A percentile compares a stretch with the other conserved stretches of the same genome.
These are phyloP conservation scores for Xanthoparmelia taractica DNA, from an alignment of 495 filamentous ascomycete species.

Conservation along the genomic window DNA sequence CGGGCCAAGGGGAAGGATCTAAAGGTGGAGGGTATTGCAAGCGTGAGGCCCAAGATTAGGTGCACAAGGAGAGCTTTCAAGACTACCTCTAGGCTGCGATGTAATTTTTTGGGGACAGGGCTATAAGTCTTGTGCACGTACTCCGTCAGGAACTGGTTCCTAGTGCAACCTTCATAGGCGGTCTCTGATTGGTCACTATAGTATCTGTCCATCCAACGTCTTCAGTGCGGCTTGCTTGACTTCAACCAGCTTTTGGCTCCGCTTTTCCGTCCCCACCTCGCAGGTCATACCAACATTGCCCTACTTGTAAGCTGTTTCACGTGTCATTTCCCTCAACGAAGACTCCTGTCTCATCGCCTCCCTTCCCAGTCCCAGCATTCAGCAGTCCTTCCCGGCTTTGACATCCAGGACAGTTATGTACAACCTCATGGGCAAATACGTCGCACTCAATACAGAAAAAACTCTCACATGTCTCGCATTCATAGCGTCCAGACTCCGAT, in stretches of 20 bases:
- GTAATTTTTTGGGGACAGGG: background rate
- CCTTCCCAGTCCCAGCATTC: background rate
- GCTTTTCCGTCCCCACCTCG: background rate
- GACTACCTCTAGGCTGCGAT: background rate
- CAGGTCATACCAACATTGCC: background rate
- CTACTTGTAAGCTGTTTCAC: background rate
- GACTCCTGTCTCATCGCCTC: conserved; percentile 5
- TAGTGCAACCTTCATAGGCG: background rate
- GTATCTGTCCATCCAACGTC: background rate
- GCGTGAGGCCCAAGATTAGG: no score
- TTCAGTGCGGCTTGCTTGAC: background rate
- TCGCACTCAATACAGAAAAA: conserved; percentile 99
- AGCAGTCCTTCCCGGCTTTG: conserved; percentile 48
- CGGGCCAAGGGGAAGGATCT: background rate
- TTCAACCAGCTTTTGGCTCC: background rate
- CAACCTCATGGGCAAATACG: conserved; percentile 82
- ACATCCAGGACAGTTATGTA: conserved; percentile 95
- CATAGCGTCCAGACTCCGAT: conserved; percentile 81
- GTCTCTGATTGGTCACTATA: background rate
- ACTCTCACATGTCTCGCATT: conserved; percentile 71
- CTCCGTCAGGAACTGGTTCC: background rate
- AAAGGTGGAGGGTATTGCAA: background rate
- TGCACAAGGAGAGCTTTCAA: background rate
- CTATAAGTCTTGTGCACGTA: background rate
- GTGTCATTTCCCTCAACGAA: conserved; percentile 3